phyloP scores from a whole-genome alignment of 192 early-diverging fungal species.

The Linnemannia hyalina region DNA sequence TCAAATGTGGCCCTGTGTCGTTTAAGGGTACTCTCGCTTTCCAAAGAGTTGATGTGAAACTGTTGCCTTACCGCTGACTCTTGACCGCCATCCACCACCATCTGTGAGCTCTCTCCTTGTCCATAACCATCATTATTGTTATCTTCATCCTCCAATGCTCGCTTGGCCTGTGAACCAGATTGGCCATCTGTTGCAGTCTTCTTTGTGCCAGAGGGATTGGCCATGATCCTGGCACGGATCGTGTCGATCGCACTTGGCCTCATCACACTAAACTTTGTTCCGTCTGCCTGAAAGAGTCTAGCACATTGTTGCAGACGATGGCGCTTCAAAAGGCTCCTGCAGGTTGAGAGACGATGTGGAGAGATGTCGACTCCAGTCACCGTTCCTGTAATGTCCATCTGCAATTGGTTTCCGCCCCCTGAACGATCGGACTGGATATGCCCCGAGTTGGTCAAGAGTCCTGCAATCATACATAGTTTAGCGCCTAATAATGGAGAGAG shows the following conservation, averaged over 20 bases:
- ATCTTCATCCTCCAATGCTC: constrained; percentile 15
- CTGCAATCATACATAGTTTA: constrained; percentile 87
- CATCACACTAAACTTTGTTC: constrained; percentile 78
- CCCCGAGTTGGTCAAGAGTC: constrained; percentile 71
- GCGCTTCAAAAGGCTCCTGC: constrained; percentile 80
- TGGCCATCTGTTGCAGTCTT: background rate
- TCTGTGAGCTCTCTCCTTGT: background rate
- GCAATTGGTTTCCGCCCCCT: constrained; percentile 21
- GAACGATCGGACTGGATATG: constrained; percentile 32
- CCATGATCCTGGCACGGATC: constrained; percentile 40
- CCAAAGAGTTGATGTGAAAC: constrained; percentile 19
- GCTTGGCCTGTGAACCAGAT: background rate
- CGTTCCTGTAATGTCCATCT: constrained; percentile 73
- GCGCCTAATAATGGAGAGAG: constrained; percentile 60
- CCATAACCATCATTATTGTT: constrained; percentile 7
- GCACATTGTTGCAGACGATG: constrained; percentile 67
- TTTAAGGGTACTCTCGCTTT: constrained; percentile 19
- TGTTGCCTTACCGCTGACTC: constrained; percentile 4
- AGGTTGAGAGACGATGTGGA: constrained; percentile 77
- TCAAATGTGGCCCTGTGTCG: constrained; percentile 23
- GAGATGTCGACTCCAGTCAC: constrained; percentile 95
- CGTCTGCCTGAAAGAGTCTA: constrained; percentile 86
- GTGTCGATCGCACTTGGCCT: constrained; percentile 73
- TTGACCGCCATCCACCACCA: background rate
- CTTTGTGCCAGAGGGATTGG: constrained; percentile 16